phyloP scores from a whole-genome alignment of 2,329 filamentous ascomycete genomes.

The Canariomyces notabilis region DNA sequence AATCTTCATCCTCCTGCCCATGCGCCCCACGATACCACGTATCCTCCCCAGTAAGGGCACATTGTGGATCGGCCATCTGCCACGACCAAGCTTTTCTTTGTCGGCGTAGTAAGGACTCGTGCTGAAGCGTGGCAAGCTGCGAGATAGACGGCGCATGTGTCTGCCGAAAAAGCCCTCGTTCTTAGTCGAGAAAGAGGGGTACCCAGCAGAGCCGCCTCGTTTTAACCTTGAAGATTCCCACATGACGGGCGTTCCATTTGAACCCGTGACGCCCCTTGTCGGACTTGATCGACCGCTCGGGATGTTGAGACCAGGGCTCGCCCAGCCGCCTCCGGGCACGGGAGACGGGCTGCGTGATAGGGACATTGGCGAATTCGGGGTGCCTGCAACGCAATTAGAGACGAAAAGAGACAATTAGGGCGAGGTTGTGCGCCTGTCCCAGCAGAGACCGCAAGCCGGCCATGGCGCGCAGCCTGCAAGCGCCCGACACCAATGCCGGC shows the following conservation, averaged over 20 bases:
- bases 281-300: slow-evolving; percentile 66
- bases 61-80: slow-evolving; percentile 47
- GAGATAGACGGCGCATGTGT: slow-evolving; percentile 76
- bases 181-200: slow-evolving; percentile 73
- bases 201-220: slow-evolving; percentile 66
- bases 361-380: slow-evolving; percentile 63
- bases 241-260: slow-evolving; percentile 56
- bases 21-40: slow-evolving; percentile 42
- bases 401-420: too few species aligned
- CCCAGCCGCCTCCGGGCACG: slow-evolving; percentile 79
- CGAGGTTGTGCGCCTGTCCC: too few species aligned
- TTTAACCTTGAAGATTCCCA: slow-evolving; percentile 82
- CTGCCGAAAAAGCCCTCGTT: slow-evolving; percentile 84
- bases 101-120: slow-evolving; percentile 55
- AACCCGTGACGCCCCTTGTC: slow-evolving; percentile 43
- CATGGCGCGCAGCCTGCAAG: slow-evolving; percentile 13
- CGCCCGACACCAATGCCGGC: slow-evolving; percentile 13
- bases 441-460: too few species aligned
- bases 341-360: slow-evolving; percentile 85
- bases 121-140: slow-evolving; percentile 70
- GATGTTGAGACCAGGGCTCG: slow-evolving; percentile 72
- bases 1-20: slow-evolving; percentile 62
- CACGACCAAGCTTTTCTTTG: slow-evolving; percentile 69
- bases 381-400: slow-evolving; percentile 47
- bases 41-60: slow-evolving; percentile 45